Conservation (phyloP, 441 rosid species). For the Euphorbia schlechtendalii region DNA sequence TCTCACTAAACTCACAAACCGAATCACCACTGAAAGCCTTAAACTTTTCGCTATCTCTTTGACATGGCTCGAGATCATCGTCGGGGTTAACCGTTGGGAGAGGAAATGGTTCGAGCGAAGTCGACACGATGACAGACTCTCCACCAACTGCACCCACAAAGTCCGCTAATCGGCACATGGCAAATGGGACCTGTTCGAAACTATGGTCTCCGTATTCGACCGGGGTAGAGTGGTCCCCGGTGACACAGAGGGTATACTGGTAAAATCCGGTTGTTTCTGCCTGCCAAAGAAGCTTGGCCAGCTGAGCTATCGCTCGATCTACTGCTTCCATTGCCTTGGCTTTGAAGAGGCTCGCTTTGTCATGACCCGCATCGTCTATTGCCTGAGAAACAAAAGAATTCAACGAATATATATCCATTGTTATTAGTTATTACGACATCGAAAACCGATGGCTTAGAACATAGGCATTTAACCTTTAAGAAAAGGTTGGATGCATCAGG, state of each 20-base stretch:
- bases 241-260: slow-evolving; percentile 63
- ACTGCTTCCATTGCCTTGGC: slow-evolving; percentile 71
- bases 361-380: slow-evolving; percentile 95
- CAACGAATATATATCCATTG: slow-evolving; percentile 11
- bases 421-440: not conserved
- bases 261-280: slow-evolving; percentile 55
- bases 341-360: slow-evolving; percentile 76
- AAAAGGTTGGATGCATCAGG: too few species aligned
- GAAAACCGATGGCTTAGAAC: too few species aligned
- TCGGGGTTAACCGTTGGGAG: slow-evolving; percentile 49
- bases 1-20: slow-evolving; percentile 57
- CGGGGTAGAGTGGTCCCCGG: slow-evolving; percentile 94
- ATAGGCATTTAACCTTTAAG: too few species aligned
- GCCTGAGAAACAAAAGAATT: slow-evolving; percentile 45
- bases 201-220: slow-evolving; percentile 98
- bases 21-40: slow-evolving; percentile 54
- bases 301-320: slow-evolving; percentile 69
- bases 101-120: slow-evolving; percentile 69
- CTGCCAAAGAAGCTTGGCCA: slow-evolving; percentile 80
- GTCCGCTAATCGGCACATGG: slow-evolving; percentile 59
- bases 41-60: slow-evolving; percentile 20
- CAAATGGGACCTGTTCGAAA: slow-evolving; percentile 84
- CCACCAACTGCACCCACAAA: slow-evolving; percentile 69
- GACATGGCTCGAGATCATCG: slow-evolving; percentile 33
- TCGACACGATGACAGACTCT: slow-evolving; percentile 40